Base-by-base conservation (phyloP, 1,284 basidiomycete genomes). In the Fomitopsis pinicola region DNA sequence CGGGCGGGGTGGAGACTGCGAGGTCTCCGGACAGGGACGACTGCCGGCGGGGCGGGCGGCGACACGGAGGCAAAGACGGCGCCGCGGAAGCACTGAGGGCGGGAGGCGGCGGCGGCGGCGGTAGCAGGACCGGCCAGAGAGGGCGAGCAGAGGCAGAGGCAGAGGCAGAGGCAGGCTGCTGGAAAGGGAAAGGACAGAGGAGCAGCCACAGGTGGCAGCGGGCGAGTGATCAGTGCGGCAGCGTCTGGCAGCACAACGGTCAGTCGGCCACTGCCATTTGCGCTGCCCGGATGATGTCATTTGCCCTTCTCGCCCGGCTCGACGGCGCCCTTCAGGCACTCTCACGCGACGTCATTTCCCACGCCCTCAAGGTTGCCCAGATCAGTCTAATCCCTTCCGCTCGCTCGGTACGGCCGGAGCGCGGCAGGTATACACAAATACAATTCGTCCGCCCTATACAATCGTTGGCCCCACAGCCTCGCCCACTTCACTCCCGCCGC, bases 301-400 rank as follows among this genome's bases (percentile, higher is more conserved):
- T 52, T 57, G 46, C 42, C 46, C 22, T 57, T 60, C 45, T 58
- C 38, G 33, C 28, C 61, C 48, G 62, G 62, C 57, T 48, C 26
- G 22, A 12, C 48, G 48, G 48, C 48, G 48, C 14, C 28, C 63
- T 59, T 54, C 63, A 65, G 67, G 66, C 63, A 67, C 66, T 61
- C 59, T 55, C 62, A 68, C 68, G 42, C 54, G 54, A 60, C 62
- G 66, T 68, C 67, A 67, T 67, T 66, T 67, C 68, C 62, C 66
- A 67, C 65, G 65, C 59, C 42, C 52, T 59, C 66, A 66, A 59
- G 58, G 58, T 22, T 48, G 33, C 28, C 38, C 55, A 48, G 42
- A 52, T 53, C 30, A 22, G 60, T 42, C 46, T 14, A 35, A 15
- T 40, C 30, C 33, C 38, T 33, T 50, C 35, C 60, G 22, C 33